Evolutionary conservation across 495 filamentous ascomycete species (phyloP).

Genomic region (Aspergillus olivimuriae): DNA sequence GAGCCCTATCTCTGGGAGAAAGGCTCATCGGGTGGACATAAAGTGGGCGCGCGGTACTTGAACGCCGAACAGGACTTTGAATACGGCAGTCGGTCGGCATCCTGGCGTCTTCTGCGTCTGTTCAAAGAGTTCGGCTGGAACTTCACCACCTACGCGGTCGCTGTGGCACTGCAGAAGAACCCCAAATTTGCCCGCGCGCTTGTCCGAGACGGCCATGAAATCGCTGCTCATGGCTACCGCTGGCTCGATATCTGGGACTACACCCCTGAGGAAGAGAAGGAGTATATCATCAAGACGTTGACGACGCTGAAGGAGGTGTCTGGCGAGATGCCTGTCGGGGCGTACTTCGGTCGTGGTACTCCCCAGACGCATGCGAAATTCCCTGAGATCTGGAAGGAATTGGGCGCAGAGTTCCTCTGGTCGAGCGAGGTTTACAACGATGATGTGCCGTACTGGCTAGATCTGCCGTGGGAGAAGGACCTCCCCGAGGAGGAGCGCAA

Average conservation of each 20-base stretch:
- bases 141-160: conserved; percentile 9
- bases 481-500: conserved; percentile 3
- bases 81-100: conserved; percentile 2
- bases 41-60: conserved; percentile 1
- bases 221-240: conserved; percentile 1
- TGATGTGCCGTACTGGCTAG: conserved; percentile 9
- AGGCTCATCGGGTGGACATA: conserved; percentile 4
- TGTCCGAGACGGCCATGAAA: conserved; percentile 2
- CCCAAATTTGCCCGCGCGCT: conserved; percentile 1
- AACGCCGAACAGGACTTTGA: conserved; percentile 8
- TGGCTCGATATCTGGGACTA: conserved; percentile 2
- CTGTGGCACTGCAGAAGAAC: conserved; percentile 6
- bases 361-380: conserved; percentile 8
- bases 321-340: conserved; percentile 7
- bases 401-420: conserved; percentile 6
- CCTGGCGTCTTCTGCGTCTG: conserved; percentile 9
- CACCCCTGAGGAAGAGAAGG: conserved; percentile 2
- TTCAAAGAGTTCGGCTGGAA: conserved; percentile 11
- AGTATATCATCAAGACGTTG: conserved; percentile 2
- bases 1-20: conserved; percentile 13
- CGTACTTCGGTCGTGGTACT: conserved; percentile 5
- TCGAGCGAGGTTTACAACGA: conserved; percentile 2
- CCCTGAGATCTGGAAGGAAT: conserved; percentile 5
- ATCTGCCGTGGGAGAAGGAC: conserved; percentile 5
- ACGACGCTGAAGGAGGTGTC: conserved; percentile 2